Conservation (phyloP, 164 flowering plant genomes). For the Kingdonia uniflora region DNA sequence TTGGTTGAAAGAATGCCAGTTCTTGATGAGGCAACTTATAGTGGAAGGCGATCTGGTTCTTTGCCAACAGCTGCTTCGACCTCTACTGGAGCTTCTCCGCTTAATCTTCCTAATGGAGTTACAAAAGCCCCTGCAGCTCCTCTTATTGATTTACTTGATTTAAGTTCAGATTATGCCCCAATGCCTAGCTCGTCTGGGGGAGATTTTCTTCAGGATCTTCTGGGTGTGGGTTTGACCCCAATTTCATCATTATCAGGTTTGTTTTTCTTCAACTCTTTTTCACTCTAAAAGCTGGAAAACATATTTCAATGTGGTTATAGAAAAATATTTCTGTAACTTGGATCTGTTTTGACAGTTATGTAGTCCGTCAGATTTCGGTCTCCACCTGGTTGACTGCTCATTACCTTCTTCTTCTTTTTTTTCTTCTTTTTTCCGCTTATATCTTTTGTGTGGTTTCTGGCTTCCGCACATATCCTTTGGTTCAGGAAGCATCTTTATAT, state of each 20-base stretch:
- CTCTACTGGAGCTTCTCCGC: slow-evolving; percentile 36
- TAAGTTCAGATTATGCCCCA: slow-evolving; percentile 74
- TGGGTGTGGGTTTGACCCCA: slow-evolving; percentile 61
- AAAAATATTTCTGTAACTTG: too few relatives aligned
- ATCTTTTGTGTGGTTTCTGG: too few relatives aligned
- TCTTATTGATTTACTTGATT: slow-evolving; percentile 83
- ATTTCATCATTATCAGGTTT: slow-evolving; percentile 51
- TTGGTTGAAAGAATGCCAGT: slow-evolving; percentile 98
- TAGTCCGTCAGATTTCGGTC: too few relatives aligned
- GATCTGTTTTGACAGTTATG: too few relatives aligned
- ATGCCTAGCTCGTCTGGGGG: slow-evolving; percentile 69
- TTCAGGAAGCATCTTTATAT: too few relatives aligned
- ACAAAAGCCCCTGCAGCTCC: slow-evolving; percentile 66
- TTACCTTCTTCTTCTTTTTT: too few relatives aligned
- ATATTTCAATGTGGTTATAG: too few relatives aligned
- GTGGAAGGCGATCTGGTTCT: slow-evolving; percentile 69
- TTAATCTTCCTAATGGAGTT: slow-evolving; percentile 82
- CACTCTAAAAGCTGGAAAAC: background rate
- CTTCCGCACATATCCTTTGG: too few relatives aligned
- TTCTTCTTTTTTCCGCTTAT: too few relatives aligned
- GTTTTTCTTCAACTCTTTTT: slow-evolving; percentile 6
- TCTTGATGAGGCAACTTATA: slow-evolving; percentile 83
- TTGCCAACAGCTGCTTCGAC: slow-evolving; percentile 45
- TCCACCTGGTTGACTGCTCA: too few relatives aligned
- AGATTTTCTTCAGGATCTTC: slow-evolving; percentile 87